Percentiles rank a stretch among this genome's conserved stretches.
Evolutionary conservation across 352 stramenopile genomes (phyloP).

Genomic region (Saprolegnia diclina): DNA sequence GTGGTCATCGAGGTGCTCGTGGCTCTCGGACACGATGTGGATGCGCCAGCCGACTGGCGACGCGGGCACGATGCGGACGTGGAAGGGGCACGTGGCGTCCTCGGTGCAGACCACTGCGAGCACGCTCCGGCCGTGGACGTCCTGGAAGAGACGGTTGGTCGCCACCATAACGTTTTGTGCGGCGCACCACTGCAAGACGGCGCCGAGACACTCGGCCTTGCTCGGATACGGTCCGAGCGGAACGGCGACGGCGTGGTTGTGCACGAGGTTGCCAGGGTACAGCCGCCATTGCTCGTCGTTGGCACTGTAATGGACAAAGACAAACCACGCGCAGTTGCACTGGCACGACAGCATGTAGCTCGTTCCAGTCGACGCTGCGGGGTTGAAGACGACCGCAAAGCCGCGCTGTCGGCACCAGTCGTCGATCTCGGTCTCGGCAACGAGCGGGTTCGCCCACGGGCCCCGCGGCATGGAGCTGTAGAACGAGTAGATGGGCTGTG

Average conservation of each 20-base stretch:
- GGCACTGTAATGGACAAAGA: neutral
- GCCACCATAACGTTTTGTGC: neutral
- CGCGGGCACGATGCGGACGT: neutral
- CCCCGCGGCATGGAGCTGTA: neutral
- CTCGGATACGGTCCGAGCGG: neutral
- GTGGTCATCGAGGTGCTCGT: neutral
- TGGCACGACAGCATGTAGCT: neutral
- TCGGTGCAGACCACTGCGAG: neutral
- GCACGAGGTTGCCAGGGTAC: neutral
- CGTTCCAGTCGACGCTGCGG: neutral
- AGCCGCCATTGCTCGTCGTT: neutral
- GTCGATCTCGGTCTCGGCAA: neutral
- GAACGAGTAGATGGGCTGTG: neutral
- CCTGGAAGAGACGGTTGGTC: neutral
- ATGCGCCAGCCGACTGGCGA: neutral
- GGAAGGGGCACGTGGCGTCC: neutral
- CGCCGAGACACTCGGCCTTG: neutral
- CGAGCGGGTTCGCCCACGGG: neutral
- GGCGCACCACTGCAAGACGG: neutral
- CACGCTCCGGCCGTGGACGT: neutral
- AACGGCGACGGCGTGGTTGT: neutral
- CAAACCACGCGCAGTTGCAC: neutral
- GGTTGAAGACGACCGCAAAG: neutral
- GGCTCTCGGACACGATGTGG: neutral
- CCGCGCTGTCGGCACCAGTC: neutral